A percentile compares a stretch with the other conserved stretches of the same genome.
These are phyloP conservation scores for Epithele typhae DNA, from an alignment of 768 basidiomycete species.

Conservation along the genomic window DNA sequence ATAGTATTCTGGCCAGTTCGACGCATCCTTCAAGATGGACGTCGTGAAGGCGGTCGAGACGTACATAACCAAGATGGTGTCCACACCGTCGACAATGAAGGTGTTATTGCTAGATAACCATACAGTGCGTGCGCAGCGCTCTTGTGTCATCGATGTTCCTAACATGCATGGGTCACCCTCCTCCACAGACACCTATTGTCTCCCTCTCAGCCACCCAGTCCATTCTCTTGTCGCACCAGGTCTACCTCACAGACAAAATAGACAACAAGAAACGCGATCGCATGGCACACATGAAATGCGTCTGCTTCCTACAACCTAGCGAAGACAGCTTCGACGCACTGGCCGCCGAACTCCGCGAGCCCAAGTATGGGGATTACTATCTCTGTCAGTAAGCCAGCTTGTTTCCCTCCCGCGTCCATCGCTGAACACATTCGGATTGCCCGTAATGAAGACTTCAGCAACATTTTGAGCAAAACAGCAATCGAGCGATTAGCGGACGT, in stretches of 20 bases:
- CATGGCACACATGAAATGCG: slow-evolving; percentile 96
- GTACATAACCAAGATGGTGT: slow-evolving; percentile 87
- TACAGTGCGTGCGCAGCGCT: slow-evolving; percentile 79
- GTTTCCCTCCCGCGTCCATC: background rate
- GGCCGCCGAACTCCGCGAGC: slow-evolving; percentile 79
- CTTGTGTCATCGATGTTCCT: background rate
- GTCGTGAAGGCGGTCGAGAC: slow-evolving; percentile 92
- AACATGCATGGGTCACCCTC: background rate
- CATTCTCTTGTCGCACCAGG: slow-evolving; percentile 87
- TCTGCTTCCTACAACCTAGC: slow-evolving; percentile 85
- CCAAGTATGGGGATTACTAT: slow-evolving; percentile 97
- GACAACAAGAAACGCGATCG: slow-evolving; percentile 90
- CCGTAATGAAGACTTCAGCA: slow-evolving; percentile 79
- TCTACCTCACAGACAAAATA: slow-evolving; percentile 96
- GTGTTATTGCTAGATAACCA: slow-evolving; percentile 92
- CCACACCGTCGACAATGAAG: slow-evolving; percentile 87
- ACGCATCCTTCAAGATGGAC: slow-evolving; percentile 85
- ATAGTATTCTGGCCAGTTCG: no score
- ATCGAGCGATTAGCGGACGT: slow-evolving; percentile 93
- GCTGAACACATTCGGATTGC: background rate
- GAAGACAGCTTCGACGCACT: slow-evolving; percentile 81
- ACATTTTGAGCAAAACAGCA: slow-evolving; percentile 79
- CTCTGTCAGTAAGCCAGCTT: slow-evolving; percentile 79
- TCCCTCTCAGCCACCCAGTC: slow-evolving; percentile 94
- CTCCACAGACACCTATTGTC: slow-evolving; percentile 92